phyloP scores from a whole-genome alignment of 345 rosid genomes.

The Durio zibethinus region DNA sequence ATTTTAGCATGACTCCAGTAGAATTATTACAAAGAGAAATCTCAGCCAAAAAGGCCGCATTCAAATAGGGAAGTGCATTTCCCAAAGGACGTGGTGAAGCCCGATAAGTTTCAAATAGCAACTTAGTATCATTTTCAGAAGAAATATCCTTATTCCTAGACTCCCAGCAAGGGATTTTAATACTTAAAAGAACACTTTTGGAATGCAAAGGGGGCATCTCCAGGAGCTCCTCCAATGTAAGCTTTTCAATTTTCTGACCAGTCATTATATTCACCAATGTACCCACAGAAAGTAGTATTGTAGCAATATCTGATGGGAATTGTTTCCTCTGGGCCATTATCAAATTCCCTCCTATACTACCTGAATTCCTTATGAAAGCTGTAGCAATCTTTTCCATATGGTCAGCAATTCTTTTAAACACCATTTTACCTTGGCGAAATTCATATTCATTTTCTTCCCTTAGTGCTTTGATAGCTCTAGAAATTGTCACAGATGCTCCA shows the following conservation, averaged over 20 bases:
- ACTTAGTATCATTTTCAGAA: slow-evolving; percentile 24
- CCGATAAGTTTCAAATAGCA: slow-evolving; percentile 71
- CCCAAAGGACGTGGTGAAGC: slow-evolving; percentile 78
- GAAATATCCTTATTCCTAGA: slow-evolving; percentile 19
- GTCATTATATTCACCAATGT: slow-evolving; percentile 40
- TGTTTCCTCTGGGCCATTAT: slow-evolving; percentile 69
- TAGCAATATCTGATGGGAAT: slow-evolving; percentile 83
- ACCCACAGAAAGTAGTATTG: slow-evolving; percentile 61
- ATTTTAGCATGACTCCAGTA: slow-evolving; percentile 34
- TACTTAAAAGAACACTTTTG: slow-evolving; percentile 42
- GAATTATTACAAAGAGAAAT: slow-evolving; percentile 35
- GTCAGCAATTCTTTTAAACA: slow-evolving; percentile 46
- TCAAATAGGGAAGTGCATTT: slow-evolving; percentile 69
- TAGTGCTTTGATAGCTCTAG: slow-evolving; percentile 56
- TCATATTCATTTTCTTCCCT: slow-evolving; percentile 27
- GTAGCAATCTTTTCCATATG: slow-evolving; percentile 77
- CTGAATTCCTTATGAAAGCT: slow-evolving; percentile 56
- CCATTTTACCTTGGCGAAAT: slow-evolving; percentile 15
- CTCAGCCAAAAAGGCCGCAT: slow-evolving; percentile 75
- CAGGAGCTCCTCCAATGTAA: slow-evolving; percentile 57
- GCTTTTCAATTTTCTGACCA: slow-evolving; percentile 29
- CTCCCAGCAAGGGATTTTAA: slow-evolving; percentile 43
- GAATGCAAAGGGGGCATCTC: slow-evolving; percentile 49
- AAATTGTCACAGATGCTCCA: slow-evolving; percentile 77
- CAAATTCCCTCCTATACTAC: slow-evolving; percentile 77